Conservation (phyloP, 2,329 filamentous ascomycete genomes). For the Aspergillus ibericus region DNA sequence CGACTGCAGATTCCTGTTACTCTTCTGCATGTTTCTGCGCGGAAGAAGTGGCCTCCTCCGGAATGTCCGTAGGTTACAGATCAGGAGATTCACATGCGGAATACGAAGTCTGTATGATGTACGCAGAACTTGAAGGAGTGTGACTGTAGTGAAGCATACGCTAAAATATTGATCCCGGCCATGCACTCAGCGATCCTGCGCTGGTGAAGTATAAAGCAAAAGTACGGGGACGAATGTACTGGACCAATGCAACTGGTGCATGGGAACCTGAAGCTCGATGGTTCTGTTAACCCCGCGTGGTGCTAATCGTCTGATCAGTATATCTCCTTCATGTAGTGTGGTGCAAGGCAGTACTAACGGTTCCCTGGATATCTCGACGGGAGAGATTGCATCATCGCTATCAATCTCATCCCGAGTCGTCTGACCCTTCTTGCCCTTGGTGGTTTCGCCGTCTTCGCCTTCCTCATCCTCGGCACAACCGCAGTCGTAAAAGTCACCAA, state of each 20-base stretch:
- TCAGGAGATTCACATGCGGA: neutral
- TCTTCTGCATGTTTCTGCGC: neutral
- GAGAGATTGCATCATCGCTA: conserved; percentile 14
- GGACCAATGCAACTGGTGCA: neutral
- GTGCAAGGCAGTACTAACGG: conserved; percentile 27
- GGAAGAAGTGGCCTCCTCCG: neutral
- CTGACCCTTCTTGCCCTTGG: conserved; percentile 11
- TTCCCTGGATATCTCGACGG: conserved; percentile 39
- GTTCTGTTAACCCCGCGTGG: conserved; percentile 26
- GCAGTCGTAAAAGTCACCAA: conserved; percentile 67
- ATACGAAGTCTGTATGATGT: neutral
- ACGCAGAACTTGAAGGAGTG: neutral
- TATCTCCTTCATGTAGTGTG: neutral
- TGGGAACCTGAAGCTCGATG: neutral
- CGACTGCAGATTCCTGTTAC: neutral
- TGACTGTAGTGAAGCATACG: conserved; percentile 1
- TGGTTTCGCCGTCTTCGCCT: conserved; percentile 3
- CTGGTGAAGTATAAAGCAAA: conserved; percentile 3
- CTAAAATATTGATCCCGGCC: conserved; percentile 10
- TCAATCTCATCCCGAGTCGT: neutral
- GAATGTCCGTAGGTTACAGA: neutral
- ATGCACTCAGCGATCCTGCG: conserved; percentile 18
- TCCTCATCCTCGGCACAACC: conserved; percentile 60
- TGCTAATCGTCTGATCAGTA: conserved; percentile 23
- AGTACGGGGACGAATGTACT: neutral